Conservation (phyloP, 345 rosid genomes). For the Murraya koenigii region DNA sequence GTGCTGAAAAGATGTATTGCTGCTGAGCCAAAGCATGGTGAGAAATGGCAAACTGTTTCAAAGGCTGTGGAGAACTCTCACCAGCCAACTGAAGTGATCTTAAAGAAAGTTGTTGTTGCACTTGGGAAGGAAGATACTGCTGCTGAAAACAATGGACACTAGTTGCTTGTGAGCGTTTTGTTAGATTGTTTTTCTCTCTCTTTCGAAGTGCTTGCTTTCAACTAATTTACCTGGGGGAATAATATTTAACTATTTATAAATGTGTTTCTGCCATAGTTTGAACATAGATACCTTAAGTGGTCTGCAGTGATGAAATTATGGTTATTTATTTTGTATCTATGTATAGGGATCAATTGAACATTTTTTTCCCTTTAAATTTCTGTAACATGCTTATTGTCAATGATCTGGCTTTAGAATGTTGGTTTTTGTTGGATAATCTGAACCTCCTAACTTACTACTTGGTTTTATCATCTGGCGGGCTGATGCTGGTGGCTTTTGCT, state of each 20-base stretch:
- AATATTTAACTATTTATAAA: background rate
- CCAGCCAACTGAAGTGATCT: conserved; percentile 69
- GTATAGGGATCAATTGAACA: background rate
- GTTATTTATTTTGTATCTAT: background rate
- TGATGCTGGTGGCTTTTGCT: too few species aligned
- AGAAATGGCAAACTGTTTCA: conserved; percentile 78
- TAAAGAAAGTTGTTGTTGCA: conserved; percentile 70
- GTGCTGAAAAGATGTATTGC: conserved; percentile 67
- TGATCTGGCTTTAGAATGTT: background rate
- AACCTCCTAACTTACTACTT: background rate
- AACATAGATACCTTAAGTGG: background rate
- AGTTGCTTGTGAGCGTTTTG: conserved; percentile 13
- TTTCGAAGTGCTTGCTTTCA: background rate
- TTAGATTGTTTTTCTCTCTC: background rate
- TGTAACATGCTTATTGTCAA: background rate
- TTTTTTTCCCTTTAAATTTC: background rate
- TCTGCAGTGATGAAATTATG: background rate
- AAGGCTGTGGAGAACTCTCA: conserved; percentile 93
- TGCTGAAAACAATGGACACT: conserved; percentile 47
- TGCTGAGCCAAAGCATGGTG: conserved; percentile 87
- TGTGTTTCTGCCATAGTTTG: background rate
- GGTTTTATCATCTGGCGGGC: background rate
- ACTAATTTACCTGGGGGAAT: background rate
- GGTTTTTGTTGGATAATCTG: background rate
- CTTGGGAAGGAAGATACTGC: conserved; percentile 78